A percentile compares a stretch with the other conserved stretches of the same genome.
Evolutionary conservation across 2,329 filamentous ascomycete species (phyloP).

Genomic region (Podosphaera fusca): DNA sequence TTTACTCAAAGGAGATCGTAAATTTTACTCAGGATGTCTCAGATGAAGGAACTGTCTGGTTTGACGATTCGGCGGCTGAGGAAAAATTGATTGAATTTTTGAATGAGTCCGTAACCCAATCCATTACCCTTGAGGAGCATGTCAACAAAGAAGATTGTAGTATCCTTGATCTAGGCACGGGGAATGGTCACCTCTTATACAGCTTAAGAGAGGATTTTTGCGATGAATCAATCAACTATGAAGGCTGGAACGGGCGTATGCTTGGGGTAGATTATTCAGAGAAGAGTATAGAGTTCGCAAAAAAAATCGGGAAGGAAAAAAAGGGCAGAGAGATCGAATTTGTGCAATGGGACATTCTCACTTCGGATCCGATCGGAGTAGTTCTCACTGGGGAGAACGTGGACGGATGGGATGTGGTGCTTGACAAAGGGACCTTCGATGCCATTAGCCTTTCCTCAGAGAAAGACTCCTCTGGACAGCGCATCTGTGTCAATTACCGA

Average conservation of each 20-base stretch:
- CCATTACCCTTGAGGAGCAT: constrained; percentile 5
- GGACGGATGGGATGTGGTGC: constrained; percentile 59
- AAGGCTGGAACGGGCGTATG: constrained; percentile 42
- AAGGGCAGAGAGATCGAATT: constrained; percentile 20
- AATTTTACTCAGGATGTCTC: constrained; percentile 50
- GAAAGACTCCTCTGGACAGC: constrained; percentile 26
- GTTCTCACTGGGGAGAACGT: constrained; percentile 6
- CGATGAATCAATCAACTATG: constrained; percentile 14
- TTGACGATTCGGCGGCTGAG: constrained; percentile 79
- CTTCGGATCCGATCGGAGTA: constrained; percentile 17
- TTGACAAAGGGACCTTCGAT: constrained; percentile 98
- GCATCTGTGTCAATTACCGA: constrained; percentile 55
- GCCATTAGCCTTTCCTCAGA: constrained; percentile 58
- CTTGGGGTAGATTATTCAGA: constrained; percentile 76
- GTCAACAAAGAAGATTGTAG: constrained; percentile 19
- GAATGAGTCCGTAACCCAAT: constrained; percentile 5
- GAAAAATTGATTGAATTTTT: constrained; percentile 50
- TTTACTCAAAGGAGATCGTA: constrained; percentile 46
- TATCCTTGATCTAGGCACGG: constrained; percentile 76
- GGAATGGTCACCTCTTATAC: constrained; percentile 82
- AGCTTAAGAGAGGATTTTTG: constrained; percentile 33
- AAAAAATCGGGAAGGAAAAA: constrained; percentile 28
- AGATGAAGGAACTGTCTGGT: constrained; percentile 85
- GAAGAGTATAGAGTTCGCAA: constrained; percentile 50
- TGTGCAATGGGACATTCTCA: constrained; percentile 27